These are phyloP conservation scores for Aphanomyces stellatus DNA, from an alignment of 352 stramenopile genomes.

Conservation along the genomic window DNA sequence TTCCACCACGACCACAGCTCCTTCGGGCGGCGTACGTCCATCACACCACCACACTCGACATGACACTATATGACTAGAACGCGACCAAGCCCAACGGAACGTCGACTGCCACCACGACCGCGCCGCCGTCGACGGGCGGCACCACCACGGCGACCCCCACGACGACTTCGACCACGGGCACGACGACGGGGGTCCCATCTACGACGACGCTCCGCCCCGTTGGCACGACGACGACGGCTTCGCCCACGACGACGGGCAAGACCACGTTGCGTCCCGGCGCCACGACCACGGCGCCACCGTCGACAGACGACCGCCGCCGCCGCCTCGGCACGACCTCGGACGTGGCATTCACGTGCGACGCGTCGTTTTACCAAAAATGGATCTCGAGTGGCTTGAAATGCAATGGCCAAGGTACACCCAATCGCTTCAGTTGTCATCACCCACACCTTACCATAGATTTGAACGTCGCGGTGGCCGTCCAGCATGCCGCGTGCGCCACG, in stretches of 20 bases:
- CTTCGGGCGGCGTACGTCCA: too few species aligned
- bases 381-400: constrained; percentile 54
- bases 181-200: too few species aligned
- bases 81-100: constrained; percentile 15
- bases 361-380: constrained; percentile 74
- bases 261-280: constrained; percentile 1
- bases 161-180: not conserved
- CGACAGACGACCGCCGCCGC: constrained; percentile 17
- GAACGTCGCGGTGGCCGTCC: constrained; percentile 36
- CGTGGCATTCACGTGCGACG: constrained; percentile 61
- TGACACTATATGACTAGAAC: too few species aligned
- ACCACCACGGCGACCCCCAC: constrained; percentile 14
- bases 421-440: too few species aligned
- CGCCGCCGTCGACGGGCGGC: not conserved
- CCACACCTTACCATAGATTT: constrained; percentile 23
- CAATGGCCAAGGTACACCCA: constrained; percentile 23
- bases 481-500: constrained; percentile 60
- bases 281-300: constrained; percentile 14
- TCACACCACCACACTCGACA: too few species aligned
- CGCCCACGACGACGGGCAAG: not conserved
- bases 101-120: constrained; percentile 2
- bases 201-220: too few species aligned
- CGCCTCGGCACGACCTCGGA: not conserved
- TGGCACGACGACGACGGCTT: constrained; percentile 17
- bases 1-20: too few species aligned